These are phyloP conservation scores for Eucalyptus rudis DNA, from an alignment of 345 rosid species.

Conservation along the genomic window DNA sequence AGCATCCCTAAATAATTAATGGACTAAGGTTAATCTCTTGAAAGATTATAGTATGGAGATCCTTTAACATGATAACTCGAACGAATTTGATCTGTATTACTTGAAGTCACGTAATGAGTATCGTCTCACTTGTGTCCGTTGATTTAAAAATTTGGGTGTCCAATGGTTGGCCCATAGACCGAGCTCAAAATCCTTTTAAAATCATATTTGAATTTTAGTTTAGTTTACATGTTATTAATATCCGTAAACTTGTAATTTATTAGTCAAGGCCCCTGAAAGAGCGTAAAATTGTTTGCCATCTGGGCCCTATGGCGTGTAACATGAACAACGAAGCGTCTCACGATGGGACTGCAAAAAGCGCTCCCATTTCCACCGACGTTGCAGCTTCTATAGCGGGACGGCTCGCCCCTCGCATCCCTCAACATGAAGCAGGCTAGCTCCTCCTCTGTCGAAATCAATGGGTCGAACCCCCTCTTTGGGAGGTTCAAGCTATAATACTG, in stretches of 20 bases:
- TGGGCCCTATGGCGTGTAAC: not conserved
- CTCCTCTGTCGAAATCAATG: not conserved
- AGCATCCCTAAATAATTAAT: not conserved
- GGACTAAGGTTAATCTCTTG: not conserved
- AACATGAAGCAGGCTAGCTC: not conserved
- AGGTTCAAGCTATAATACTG: not conserved
- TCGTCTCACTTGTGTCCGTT: fast-evolving
- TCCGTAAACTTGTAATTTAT: not conserved
- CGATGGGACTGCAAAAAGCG: not conserved
- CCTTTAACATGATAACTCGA: not conserved
- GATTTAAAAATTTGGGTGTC: not conserved
- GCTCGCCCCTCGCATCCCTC: not conserved
- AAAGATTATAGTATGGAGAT: not conserved
- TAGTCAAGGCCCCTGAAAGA: not conserved
- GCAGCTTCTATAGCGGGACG: not conserved
- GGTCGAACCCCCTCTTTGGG: not conserved
- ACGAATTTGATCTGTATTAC: not conserved
- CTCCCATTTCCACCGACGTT: not conserved
- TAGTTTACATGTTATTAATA: not conserved
- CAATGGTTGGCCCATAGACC: not conserved
- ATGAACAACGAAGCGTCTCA: not conserved
- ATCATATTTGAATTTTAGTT: not conserved
- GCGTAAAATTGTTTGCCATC: not conserved
- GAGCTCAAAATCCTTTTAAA: not conserved
- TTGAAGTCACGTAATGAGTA: not conserved